Evolutionary conservation across 176 grass and related monocot genomes (phyloP).

Genomic region (Secale cereale): DNA sequence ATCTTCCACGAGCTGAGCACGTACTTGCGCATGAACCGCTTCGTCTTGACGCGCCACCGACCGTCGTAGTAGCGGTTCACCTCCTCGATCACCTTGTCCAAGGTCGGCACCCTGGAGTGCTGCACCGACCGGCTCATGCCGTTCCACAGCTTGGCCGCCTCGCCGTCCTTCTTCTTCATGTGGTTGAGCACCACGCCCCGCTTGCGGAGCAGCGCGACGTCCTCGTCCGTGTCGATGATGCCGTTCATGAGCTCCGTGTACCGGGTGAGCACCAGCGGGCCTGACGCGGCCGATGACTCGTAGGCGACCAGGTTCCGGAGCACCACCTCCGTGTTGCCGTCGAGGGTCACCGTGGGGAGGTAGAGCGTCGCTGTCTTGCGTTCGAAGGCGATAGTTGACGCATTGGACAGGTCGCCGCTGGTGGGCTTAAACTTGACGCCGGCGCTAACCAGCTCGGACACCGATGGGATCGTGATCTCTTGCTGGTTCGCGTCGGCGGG

Average conservation of each 20-base stretch:
- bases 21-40: too few relatives aligned
- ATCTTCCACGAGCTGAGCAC: too few relatives aligned
- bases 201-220: constrained; percentile 54
- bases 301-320: too few relatives aligned
- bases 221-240: constrained; percentile 75
- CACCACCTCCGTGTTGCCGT: too few relatives aligned
- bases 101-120: constrained; percentile 52
- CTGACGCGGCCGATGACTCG: background rate
- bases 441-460: constrained; percentile 45
- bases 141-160: constrained; percentile 65
- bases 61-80: constrained; percentile 62
- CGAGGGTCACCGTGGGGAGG: constrained; percentile 41
- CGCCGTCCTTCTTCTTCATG: constrained; percentile 67
- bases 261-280: constrained; percentile 62
- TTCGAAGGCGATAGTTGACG: constrained; percentile 49
- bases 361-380: constrained; percentile 47
- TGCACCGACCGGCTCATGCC: constrained; percentile 69
- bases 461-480: constrained; percentile 88
- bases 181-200: constrained; percentile 29
- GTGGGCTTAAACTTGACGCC: constrained; percentile 57
- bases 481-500: constrained; percentile 34
- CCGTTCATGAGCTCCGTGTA: constrained; percentile 96
- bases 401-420: constrained; percentile 30
- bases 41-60: constrained; percentile 76
- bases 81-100: constrained; percentile 63